phyloP scores from a whole-genome alignment of 2,329 filamentous ascomycete genomes.

The Niveomyces coronatus region DNA sequence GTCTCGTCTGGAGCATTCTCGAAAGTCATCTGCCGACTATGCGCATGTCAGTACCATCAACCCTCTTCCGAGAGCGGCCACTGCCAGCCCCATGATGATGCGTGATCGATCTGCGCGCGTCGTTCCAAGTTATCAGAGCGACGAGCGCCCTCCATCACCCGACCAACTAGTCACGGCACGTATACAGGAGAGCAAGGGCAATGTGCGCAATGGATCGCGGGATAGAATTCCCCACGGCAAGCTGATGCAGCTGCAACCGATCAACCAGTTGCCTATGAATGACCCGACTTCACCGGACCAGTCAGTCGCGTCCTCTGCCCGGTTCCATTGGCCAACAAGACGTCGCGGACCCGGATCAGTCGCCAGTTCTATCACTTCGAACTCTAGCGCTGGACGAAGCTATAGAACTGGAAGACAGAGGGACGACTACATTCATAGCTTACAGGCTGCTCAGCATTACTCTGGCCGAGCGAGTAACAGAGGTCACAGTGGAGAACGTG shows the following conservation, averaged over 20 bases:
- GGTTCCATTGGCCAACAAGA: slow-evolving; percentile 45
- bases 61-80: slow-evolving; percentile 53
- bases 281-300: slow-evolving; percentile 48
- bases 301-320: slow-evolving; percentile 41
- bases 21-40: slow-evolving; percentile 30
- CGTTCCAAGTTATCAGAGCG: slow-evolving; percentile 20
- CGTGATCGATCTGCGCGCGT: slow-evolving; percentile 32
- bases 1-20: slow-evolving; percentile 19
- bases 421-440: slow-evolving; percentile 77
- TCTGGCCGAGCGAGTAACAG: slow-evolving; percentile 44
- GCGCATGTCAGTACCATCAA: slow-evolving; percentile 32
- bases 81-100: slow-evolving; percentile 57
- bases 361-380: slow-evolving; percentile 46
- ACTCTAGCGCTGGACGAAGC: slow-evolving; percentile 40
- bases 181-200: slow-evolving; percentile 46
- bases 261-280: slow-evolving; percentile 39
- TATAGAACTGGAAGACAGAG: slow-evolving; percentile 38
- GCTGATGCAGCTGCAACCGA: slow-evolving; percentile 52
- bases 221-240: slow-evolving; percentile 67
- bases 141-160: slow-evolving; percentile 49
- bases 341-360: slow-evolving; percentile 46
- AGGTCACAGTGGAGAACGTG: slow-evolving; percentile 40
- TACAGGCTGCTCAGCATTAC: slow-evolving; percentile 66
- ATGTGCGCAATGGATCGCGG: slow-evolving; percentile 59
- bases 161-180: slow-evolving; percentile 50